A percentile compares a stretch with the other conserved stretches of the same genome.
Evolutionary conservation across 2,329 filamentous ascomycete genomes (phyloP).

Genomic region (Sporothrix mexicana): DNA sequence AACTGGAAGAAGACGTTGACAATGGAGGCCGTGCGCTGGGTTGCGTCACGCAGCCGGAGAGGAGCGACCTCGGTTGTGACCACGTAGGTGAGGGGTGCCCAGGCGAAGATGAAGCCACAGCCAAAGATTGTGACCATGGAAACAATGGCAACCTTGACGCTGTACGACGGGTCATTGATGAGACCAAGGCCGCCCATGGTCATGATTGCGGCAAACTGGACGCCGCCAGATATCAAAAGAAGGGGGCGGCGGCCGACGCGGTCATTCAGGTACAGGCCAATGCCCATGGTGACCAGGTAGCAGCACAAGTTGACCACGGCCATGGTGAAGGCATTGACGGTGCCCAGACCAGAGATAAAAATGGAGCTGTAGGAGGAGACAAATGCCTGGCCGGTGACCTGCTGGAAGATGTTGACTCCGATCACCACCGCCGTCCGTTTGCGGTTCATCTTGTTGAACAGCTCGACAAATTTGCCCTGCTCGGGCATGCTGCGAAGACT

Average conservation of each 20-base stretch:
- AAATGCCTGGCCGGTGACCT: constrained; percentile 46
- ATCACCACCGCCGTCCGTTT: constrained; percentile 40
- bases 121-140: constrained; percentile 39
- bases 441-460: constrained; percentile 39
- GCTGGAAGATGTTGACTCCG: constrained; percentile 44
- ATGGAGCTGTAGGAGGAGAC: constrained; percentile 43
- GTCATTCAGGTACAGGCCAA: constrained; percentile 1
- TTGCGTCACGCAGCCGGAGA: not conserved
- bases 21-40: not conserved
- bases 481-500: constrained; percentile 36
- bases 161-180: constrained; percentile 10
- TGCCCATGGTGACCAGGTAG: not conserved
- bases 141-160: constrained; percentile 40
- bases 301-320: not conserved
- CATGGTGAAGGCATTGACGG: constrained; percentile 16
- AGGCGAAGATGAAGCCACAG: constrained; percentile 2
- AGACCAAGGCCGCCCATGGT: constrained; percentile 15
- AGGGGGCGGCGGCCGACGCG: constrained; percentile 9
- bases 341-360: constrained; percentile 37
- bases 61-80: not conserved
- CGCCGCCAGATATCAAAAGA: not conserved
- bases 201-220: constrained; percentile 5
- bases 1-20: constrained; percentile 17
- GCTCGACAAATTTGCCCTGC: constrained; percentile 39
- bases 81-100: not conserved